Base-by-base conservation (phyloP, 306 rosid species). In the Hylodesmum podocarpum region DNA sequence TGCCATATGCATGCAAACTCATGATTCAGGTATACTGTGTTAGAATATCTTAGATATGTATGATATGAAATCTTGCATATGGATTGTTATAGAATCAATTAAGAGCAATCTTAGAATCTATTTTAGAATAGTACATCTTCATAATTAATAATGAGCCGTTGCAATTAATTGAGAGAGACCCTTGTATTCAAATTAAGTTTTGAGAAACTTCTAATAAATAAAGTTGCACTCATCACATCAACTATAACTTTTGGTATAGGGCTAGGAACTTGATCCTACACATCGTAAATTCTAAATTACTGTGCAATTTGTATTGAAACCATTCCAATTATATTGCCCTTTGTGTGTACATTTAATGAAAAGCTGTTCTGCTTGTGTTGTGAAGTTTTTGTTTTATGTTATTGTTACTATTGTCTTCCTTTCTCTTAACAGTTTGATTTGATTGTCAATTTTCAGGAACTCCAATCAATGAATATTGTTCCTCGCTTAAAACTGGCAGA, bases 1-100 rank as follows among this genome's bases (percentile, higher is more conserved):
- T 95, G 36, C 97, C 98, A n/a, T 95, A 95, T 73, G 96, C 98
- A 18, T 95, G 98, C 93, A 95, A 92, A 83, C 97, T 95, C 81
- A 84, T 95, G 79, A 87, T 95, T 76, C 97, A 95, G 95, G 97
- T 93, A 72, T 78, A 6, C 36, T 44, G 53, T 53, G 49, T 53
- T 63, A 13, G 11, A 27, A 29, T 29, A 19, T 22, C 29, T 27
- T 76, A 15, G 24, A 51, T 50, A 34, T 51, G 59, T 28, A 25
- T 2, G 5, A 16, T 18, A 44, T 11, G 61, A 44, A 28, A 31
- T 8, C 31, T 75, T 31, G 5, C 47, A 31, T 61, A 46, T 28
- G 10, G n/a, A n/a, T n/a, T 33, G 28, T 58, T 51, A 43, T 5
- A 11, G 69, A 73, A 58, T 73, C 33, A 58, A 41, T 29, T 16